These are phyloP conservation scores for Jatropha podagrica DNA, from an alignment of 441 rosid genomes.

Conservation along the genomic window DNA sequence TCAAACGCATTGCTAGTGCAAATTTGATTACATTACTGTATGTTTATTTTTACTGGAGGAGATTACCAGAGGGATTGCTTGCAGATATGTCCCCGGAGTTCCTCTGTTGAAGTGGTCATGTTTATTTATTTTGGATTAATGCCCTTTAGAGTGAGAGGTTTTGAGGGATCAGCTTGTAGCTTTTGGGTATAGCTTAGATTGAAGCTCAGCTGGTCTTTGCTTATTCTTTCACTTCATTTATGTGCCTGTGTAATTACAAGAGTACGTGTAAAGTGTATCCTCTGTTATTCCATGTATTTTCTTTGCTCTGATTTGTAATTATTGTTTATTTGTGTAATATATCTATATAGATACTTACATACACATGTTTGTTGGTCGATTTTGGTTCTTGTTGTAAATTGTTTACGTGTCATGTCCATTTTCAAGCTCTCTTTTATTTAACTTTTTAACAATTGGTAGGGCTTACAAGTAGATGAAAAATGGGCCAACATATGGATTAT, in stretches of 20 bases:
- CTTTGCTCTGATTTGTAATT: neutral
- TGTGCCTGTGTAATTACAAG: neutral
- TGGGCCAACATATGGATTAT: too few relatives aligned
- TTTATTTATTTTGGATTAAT: neutral
- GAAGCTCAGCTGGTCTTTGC: slow-evolving; percentile 59
- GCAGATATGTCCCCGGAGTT: slow-evolving; percentile 45
- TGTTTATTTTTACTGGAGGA: slow-evolving; percentile 1
- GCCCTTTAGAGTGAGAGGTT: slow-evolving; percentile 17
- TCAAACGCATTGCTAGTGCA: too few relatives aligned
- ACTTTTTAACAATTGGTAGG: neutral
- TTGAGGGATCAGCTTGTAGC: slow-evolving; percentile 53
- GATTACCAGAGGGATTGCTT: slow-evolving; percentile 43
- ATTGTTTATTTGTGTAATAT: neutral
- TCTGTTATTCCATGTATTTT: neutral
- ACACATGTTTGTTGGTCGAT: neutral
- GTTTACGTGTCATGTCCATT: neutral
- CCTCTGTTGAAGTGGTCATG: slow-evolving; percentile 16
- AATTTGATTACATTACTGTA: too few relatives aligned
- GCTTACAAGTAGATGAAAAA: too few relatives aligned
- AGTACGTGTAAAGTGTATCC: slow-evolving; percentile 1
- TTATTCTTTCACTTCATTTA: slow-evolving; percentile 12
- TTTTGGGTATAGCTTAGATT: slow-evolving; percentile 43
- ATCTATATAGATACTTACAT: neutral
- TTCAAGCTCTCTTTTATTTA: neutral
- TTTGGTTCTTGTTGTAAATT: neutral